Evolutionary conservation across 164 flowering plant genomes (phyloP), one percentile per base, ranked within the genome.

Genomic region (Annona squamosa): DNA sequence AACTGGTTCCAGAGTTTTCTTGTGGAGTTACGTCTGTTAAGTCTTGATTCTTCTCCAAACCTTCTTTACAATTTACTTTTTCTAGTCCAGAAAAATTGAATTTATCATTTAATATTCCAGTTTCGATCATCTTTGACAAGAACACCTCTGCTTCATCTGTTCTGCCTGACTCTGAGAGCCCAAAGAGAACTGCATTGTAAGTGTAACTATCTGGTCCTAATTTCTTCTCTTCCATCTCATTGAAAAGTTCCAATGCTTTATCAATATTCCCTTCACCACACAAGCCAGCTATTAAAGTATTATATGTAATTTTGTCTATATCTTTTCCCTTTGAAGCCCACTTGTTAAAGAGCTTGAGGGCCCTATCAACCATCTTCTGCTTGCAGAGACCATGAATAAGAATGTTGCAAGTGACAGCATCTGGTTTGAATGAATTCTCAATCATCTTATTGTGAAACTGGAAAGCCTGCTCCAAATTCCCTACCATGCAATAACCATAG

Each of bases 361-460:
- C 98, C 80, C 86, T 94, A n/a, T 92, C 97, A n/a, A 91, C 79
- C 95, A 88, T 86, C 71, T 84, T 81, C 65, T 76, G 86, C 19
- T 26, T 80, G 78, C 97, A 94, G 44, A 92, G 88, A 42, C 97
- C 97, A 13, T 52, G 73, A 67, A 94, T 89, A 75, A 94, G 91
- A 79, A 91, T 92, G 78, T 92, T 94, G 77, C 89, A 84, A 3
- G 97, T 92, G 72, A 63, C 77, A 0, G 83, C 80, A 84, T 85
- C 86, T 0, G 97, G 98, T 75, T 87, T 89, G 72, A 92, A 91
- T 17, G 89, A 85, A 16, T 89, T 84, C 74, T 91, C 84, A 65
- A 88, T 88, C 92, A 88, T 90, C 76, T 86, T 76, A 72, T 88
- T 87, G 75, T 94, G 88, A 75, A 94, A 91, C 71, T 85, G 88